Evolutionary conservation across 768 basidiomycete genomes (phyloP).

Genomic region (Coprinopsis strossmayeri): DNA sequence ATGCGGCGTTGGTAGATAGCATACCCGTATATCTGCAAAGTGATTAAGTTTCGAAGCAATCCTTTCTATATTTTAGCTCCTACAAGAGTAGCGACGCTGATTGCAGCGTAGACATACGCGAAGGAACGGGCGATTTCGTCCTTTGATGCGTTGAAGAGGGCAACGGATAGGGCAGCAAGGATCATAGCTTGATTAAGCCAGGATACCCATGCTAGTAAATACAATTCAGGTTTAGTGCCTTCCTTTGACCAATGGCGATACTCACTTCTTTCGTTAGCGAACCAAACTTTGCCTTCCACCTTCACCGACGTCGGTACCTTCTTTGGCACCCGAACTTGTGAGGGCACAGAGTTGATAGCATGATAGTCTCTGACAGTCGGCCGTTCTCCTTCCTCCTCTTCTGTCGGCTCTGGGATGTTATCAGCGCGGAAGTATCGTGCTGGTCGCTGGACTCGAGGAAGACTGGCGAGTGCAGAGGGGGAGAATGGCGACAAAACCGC

Average conservation of each 20-base stretch:
- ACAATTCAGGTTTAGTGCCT: not conserved
- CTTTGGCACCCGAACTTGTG: constrained; percentile 69
- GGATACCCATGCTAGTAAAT: constrained; percentile 78
- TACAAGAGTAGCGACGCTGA: constrained; percentile 69
- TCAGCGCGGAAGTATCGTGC: constrained; percentile 62
- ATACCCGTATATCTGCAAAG: constrained; percentile 73
- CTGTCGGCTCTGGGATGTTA: constrained; percentile 57
- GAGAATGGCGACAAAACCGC: constrained; percentile 59
- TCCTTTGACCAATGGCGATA: constrained; percentile 6
- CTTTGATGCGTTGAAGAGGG: constrained; percentile 81
- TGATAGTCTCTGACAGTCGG: constrained; percentile 70
- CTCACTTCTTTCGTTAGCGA: constrained; percentile 90
- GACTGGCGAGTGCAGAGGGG: constrained; percentile 45
- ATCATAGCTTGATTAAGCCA: constrained; percentile 87
- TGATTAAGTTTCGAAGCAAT: too few relatives aligned
- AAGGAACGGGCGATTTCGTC: constrained; percentile 69
- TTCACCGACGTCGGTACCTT: constrained; percentile 77
- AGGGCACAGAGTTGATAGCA: constrained; percentile 59
- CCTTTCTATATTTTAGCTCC: too few relatives aligned
- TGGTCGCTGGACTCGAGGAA: constrained; percentile 38
- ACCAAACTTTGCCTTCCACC: constrained; percentile 96
- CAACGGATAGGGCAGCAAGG: constrained; percentile 78
- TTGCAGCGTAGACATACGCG: constrained; percentile 74
- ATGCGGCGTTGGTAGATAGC: constrained; percentile 81
- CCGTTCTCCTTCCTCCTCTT: constrained; percentile 43